These are phyloP conservation scores for Gyromitra esculenta DNA, from an alignment of 2,329 filamentous ascomycete species.

Conservation along the genomic window DNA sequence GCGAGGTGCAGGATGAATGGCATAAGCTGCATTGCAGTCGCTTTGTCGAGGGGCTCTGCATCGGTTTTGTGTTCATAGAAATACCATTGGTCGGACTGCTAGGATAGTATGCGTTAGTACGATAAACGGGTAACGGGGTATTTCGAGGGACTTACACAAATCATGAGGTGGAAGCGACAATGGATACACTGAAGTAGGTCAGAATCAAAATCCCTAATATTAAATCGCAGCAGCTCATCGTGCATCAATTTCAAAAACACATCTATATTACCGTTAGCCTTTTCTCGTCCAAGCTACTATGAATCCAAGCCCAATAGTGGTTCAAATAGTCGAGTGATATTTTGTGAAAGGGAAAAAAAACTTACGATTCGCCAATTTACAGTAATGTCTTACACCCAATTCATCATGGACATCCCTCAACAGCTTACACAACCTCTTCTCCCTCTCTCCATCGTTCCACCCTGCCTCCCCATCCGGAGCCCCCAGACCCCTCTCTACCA, in stretches of 20 bases:
- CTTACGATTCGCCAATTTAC: slow-evolving; percentile 75
- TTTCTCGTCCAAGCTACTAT: background rate
- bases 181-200: slow-evolving; percentile 72
- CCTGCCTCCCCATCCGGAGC: slow-evolving; percentile 11
- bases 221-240: slow-evolving; percentile 77
- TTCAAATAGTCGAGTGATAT: slow-evolving; percentile 17
- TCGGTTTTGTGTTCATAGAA: slow-evolving; percentile 82
- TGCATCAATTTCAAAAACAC: slow-evolving; percentile 90
- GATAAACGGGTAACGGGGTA: background rate
- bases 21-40: slow-evolving; percentile 81
- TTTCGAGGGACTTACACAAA: slow-evolving; percentile 46
- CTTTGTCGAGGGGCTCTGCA: slow-evolving; percentile 78
- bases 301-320: background rate
- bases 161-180: slow-evolving; percentile 56
- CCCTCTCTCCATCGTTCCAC: slow-evolving; percentile 44
- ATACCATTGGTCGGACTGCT: slow-evolving; percentile 63
- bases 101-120: slow-evolving; percentile 16
- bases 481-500: slow-evolving; percentile 52
- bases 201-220: slow-evolving; percentile 79
- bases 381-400: slow-evolving; percentile 83
- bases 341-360: background rate
- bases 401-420: slow-evolving; percentile 84
- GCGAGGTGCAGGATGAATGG: slow-evolving; percentile 85
- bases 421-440: slow-evolving; percentile 71
- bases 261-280: slow-evolving; percentile 60